A percentile compares a stretch with the other conserved stretches of the same genome.
Evolutionary conservation across 148 eudicot genomes (phyloP).

Genomic region (Rhododendron molle): DNA sequence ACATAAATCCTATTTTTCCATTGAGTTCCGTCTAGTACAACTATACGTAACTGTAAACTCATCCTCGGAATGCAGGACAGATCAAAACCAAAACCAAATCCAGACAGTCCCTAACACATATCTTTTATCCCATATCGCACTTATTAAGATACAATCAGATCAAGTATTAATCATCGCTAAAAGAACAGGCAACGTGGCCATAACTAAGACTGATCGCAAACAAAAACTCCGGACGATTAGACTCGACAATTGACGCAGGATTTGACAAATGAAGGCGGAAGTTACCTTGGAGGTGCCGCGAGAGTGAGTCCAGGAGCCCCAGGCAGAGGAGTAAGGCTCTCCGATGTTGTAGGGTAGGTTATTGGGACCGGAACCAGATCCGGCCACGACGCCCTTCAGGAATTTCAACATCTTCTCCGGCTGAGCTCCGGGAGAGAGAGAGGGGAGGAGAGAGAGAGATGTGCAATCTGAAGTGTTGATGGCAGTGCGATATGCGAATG

Average conservation of each 20-base stretch:
- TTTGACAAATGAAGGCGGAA: background rate
- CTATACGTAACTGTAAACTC: background rate
- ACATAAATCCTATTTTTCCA: background rate
- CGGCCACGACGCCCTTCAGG: slow-evolving; percentile 80
- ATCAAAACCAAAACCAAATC: background rate
- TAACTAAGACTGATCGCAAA: background rate
- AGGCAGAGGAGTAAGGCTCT: slow-evolving; percentile 80
- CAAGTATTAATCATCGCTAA: background rate
- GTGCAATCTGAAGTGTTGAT: background rate
- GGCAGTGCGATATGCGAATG: background rate
- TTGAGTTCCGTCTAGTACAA: background rate
- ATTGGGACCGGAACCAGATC: slow-evolving; percentile 81
- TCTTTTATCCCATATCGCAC: background rate
- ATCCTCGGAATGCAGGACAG: background rate
- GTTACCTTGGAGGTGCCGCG: slow-evolving; percentile 85
- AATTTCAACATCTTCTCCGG: slow-evolving; percentile 62
- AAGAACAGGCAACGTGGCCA: background rate
- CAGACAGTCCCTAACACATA: background rate
- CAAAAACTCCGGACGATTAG: background rate
- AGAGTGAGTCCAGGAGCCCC: slow-evolving; percentile 93
- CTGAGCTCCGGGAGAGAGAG: background rate
- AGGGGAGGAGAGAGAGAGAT: background rate
- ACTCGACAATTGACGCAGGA: background rate
- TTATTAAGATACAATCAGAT: background rate
- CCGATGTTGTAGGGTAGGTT: slow-evolving; percentile 89